Evolutionary conservation across 2,329 filamentous ascomycete species (phyloP).

Genomic region (Escovopsis sp.): DNA sequence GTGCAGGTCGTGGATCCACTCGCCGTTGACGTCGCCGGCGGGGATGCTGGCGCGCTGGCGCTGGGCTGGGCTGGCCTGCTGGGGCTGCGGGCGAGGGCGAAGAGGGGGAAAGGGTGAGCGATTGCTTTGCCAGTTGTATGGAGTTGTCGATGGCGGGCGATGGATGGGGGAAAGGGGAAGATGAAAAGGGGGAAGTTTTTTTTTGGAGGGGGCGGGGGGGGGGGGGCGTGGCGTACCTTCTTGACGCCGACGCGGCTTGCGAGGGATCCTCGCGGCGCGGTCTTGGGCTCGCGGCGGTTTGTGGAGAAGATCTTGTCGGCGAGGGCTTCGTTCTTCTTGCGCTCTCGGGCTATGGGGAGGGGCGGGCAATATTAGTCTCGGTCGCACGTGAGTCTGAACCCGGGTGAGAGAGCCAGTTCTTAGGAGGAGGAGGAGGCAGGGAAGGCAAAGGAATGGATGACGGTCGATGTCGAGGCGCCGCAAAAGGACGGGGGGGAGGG

Average conservation of each 20-base stretch:
- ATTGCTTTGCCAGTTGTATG: background rate
- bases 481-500: background rate
- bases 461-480: background rate
- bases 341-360: slow-evolving; percentile 39
- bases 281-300: slow-evolving; percentile 39
- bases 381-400: background rate
- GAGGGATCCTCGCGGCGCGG: slow-evolving; percentile 36
- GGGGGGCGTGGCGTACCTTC: slow-evolving; percentile 39
- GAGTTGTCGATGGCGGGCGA: no score
- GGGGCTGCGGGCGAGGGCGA: background rate
- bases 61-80: slow-evolving; percentile 13
- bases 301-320: slow-evolving; percentile 56
- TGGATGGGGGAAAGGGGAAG: background rate
- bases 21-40: slow-evolving; percentile 44
- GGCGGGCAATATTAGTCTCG: background rate
- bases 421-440: background rate
- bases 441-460: background rate
- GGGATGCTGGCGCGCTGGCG: slow-evolving; percentile 21
- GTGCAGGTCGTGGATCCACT: slow-evolving; percentile 61
- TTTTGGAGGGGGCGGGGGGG: no score
- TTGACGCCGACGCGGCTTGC: slow-evolving; percentile 59
- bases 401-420: background rate
- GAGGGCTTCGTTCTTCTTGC: slow-evolving; percentile 57
- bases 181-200: slow-evolving; percentile 1
- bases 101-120: background rate